A percentile compares a stretch with the other conserved stretches of the same genome.
phyloP scores from a whole-genome alignment of 331 rosid genomes.

The Stylosanthes scabra region DNA sequence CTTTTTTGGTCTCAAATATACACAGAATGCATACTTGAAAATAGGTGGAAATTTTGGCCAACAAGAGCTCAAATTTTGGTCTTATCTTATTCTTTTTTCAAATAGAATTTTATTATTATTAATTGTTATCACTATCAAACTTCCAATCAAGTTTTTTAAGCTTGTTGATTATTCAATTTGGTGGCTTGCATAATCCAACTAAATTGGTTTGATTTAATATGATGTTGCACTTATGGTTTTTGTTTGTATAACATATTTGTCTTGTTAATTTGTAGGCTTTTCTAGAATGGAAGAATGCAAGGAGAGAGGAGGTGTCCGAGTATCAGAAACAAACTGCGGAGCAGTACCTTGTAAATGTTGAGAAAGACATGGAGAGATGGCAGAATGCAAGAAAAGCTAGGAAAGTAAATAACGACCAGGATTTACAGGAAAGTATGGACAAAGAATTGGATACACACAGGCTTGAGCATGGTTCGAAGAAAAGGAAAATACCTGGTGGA shows the following conservation, averaged over 20 bases:
- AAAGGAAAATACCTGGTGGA: slow-evolving; percentile 81
- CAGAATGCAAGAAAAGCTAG: slow-evolving; percentile 83
- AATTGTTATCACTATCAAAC: not conserved
- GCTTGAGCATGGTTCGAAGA: slow-evolving; percentile 99
- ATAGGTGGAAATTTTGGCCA: not conserved
- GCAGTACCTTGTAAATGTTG: slow-evolving; percentile 84
- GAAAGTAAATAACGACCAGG: slow-evolving; percentile 67
- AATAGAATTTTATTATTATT: no score
- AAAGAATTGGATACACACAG: slow-evolving; percentile 95
- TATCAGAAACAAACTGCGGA: slow-evolving; percentile 93
- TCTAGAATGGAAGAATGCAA: slow-evolving; percentile 84
- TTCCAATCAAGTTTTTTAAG: not conserved
- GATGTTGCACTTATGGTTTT: not conserved
- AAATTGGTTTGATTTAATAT: not conserved
- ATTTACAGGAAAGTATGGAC: slow-evolving; percentile 99
- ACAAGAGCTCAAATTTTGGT: not conserved
- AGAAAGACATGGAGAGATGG: slow-evolving; percentile 97
- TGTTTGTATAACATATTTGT: not conserved
- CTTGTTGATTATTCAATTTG: not conserved
- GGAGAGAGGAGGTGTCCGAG: slow-evolving; percentile 86
- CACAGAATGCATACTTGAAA: not conserved
- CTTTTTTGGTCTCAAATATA: not conserved
- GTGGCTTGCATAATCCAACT: not conserved
- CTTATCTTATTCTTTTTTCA: not conserved
- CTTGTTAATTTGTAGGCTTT: slow-evolving; percentile 61